phyloP scores from a whole-genome alignment of 805 yeast genomes.

The Wickerhamomyces subpelliculosus region DNA sequence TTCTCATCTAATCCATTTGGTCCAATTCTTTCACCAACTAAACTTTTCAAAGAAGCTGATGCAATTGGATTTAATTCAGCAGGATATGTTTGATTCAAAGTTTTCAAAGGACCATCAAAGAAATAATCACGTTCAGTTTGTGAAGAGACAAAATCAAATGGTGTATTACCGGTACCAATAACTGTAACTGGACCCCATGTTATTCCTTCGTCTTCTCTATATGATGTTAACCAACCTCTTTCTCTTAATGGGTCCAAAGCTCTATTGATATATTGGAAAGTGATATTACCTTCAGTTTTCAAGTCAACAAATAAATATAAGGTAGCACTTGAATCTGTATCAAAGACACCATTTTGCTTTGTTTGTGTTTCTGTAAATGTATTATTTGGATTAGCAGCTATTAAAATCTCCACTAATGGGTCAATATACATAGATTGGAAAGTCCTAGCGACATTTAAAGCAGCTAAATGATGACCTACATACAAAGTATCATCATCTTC shows the following conservation, averaged over 20 bases:
- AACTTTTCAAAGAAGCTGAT: constrained; percentile 37
- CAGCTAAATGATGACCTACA: constrained; percentile 58
- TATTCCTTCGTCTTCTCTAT: constrained; percentile 26
- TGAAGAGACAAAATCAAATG: constrained; percentile 30
- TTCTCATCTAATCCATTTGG: constrained; percentile 27
- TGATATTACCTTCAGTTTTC: constrained; percentile 48
- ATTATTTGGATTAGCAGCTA: constrained; percentile 35
- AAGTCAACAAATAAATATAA: constrained; percentile 61
- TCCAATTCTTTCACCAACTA: constrained; percentile 12
- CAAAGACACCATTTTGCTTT: constrained; percentile 34
- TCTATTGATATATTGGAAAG: constrained; percentile 34
- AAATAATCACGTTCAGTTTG: constrained; percentile 32
- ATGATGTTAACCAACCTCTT: constrained; percentile 44
- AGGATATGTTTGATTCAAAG: constrained; percentile 19
- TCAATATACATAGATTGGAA: constrained; percentile 47
- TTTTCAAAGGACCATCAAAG: constrained; percentile 44
- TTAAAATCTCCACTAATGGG: constrained; percentile 43
- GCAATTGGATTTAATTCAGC: constrained; percentile 27
- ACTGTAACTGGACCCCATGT: constrained; percentile 53
- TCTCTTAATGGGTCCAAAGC: constrained; percentile 47
- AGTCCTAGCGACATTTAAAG: constrained; percentile 40
- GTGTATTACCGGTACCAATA: constrained; percentile 66
- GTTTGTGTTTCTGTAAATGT: constrained; percentile 7
- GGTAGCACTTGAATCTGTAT: constrained; percentile 40
- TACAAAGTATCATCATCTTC: constrained; percentile 33